These are phyloP conservation scores for Fomitopsis betulina DNA, from an alignment of 1,284 basidiomycete species.

Conservation along the genomic window DNA sequence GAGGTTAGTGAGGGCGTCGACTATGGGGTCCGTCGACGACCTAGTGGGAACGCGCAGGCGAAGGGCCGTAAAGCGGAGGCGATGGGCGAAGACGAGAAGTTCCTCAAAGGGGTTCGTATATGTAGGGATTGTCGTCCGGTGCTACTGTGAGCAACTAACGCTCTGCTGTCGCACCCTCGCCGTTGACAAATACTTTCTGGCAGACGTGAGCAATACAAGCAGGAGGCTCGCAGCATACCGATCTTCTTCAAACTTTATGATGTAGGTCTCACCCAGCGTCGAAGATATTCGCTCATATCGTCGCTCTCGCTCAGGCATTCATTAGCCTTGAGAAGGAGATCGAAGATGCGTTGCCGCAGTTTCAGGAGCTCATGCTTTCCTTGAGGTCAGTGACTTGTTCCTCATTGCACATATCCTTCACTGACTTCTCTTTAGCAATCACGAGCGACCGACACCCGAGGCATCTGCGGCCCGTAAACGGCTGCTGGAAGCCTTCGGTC, in stretches of 20 bases:
- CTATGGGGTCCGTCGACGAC: slow-evolving; percentile 64
- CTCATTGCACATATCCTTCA: slow-evolving; percentile 1
- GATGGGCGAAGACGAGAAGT: slow-evolving; percentile 64
- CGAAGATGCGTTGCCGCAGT: slow-evolving; percentile 61
- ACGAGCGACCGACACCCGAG: slow-evolving; percentile 61
- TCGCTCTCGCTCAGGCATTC: slow-evolving; percentile 46
- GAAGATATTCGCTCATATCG: not conserved
- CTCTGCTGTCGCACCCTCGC: not conserved
- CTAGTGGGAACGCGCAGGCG: slow-evolving; percentile 19
- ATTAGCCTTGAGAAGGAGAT: slow-evolving; percentile 77
- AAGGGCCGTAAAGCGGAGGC: slow-evolving; percentile 38
- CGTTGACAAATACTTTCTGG: not conserved
- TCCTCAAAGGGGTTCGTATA: slow-evolving; percentile 78
- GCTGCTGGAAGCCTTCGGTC: slow-evolving; percentile 77
- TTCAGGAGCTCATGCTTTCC: slow-evolving; percentile 61
- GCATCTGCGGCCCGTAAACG: slow-evolving; percentile 72
- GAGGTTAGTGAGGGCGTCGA: slow-evolving; percentile 86
- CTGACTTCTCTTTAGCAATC: slow-evolving; percentile 40
- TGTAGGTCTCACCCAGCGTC: slow-evolving; percentile 31
- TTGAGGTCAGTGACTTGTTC: slow-evolving; percentile 36
- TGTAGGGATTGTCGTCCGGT: slow-evolving; percentile 79
- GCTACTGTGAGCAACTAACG: slow-evolving; percentile 55
- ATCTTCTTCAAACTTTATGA: slow-evolving; percentile 69
- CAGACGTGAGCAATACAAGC: slow-evolving; percentile 78
- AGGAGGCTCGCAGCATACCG: slow-evolving; percentile 62